Conservation (phyloP, 768 basidiomycete genomes). For the Mycena leptocephala region DNA sequence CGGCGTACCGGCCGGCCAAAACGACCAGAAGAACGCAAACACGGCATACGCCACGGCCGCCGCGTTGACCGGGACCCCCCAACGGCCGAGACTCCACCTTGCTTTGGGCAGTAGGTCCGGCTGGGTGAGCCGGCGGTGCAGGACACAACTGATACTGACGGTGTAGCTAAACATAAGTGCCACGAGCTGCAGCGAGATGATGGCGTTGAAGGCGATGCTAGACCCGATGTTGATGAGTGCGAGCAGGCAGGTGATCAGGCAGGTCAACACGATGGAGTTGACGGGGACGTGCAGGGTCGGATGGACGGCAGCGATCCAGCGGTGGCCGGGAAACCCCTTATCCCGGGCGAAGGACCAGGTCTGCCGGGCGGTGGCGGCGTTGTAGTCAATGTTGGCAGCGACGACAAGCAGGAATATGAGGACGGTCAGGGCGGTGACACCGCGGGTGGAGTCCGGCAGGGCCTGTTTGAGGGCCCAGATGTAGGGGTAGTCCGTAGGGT, state of each 20-base stretch:
- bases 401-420: slow-evolving; percentile 24
- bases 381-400: slow-evolving; percentile 30
- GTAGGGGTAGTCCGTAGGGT: slow-evolving; percentile 26
- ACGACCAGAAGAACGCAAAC: slow-evolving; percentile 28
- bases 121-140: slow-evolving; percentile 26
- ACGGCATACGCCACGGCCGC: slow-evolving; percentile 22
- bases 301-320: slow-evolving; percentile 27
- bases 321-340: slow-evolving; percentile 26
- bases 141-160: slow-evolving; percentile 26
- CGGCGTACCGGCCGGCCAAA: slow-evolving; percentile 28
- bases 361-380: slow-evolving; percentile 26
- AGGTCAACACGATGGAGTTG: slow-evolving; percentile 24
- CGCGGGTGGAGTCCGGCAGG: slow-evolving; percentile 24
- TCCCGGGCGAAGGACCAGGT: slow-evolving; percentile 28
- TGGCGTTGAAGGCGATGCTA: slow-evolving; percentile 27
- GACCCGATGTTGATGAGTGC: slow-evolving; percentile 30
- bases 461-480: slow-evolving; percentile 29
- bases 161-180: slow-evolving; percentile 29
- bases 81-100: slow-evolving; percentile 28
- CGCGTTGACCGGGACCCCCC: slow-evolving; percentile 23
- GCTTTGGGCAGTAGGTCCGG: slow-evolving; percentile 26
- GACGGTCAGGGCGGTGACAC: slow-evolving; percentile 26
- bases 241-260: slow-evolving; percentile 28
- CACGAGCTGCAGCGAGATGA: slow-evolving; percentile 26
- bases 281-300: slow-evolving; percentile 28